Conservation (phyloP, 2,329 filamentous ascomycete genomes). For the Pseudocercospora fuligena region DNA sequence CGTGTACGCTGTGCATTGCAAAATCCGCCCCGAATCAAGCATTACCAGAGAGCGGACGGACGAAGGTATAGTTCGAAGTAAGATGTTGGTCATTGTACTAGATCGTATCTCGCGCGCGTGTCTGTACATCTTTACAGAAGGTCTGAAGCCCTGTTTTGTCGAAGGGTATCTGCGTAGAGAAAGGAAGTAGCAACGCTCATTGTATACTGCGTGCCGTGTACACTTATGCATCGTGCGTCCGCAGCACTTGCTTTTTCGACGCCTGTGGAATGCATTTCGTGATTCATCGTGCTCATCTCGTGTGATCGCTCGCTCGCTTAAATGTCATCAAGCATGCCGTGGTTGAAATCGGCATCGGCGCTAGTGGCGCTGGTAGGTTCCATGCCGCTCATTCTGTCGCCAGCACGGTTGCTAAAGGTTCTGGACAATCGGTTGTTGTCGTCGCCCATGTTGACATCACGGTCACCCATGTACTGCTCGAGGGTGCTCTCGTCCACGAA, state of each 20-base stretch:
- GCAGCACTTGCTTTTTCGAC: conserved; percentile 29
- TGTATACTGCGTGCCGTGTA: conserved; percentile 10
- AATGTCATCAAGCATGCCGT: conserved; percentile 48
- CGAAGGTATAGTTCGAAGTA: conserved; percentile 3
- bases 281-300: conserved; percentile 18
- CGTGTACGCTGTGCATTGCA: conserved; percentile 18
- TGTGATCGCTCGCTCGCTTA: conserved; percentile 22
- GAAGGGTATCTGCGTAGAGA: conserved; percentile 4
- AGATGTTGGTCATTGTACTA: conserved; percentile 2
- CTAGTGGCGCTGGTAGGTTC: conserved; percentile 43
- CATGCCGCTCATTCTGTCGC: conserved; percentile 59
- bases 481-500: conserved; percentile 98
- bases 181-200: conserved; percentile 16
- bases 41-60: background rate
- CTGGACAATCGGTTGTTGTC: conserved; percentile 37
- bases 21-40: background rate
- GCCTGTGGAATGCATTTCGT: conserved; percentile 25
- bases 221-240: conserved; percentile 20
- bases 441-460: conserved; percentile 49
- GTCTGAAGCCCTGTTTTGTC: background rate
- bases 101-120: conserved; percentile 3
- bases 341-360: conserved; percentile 54
- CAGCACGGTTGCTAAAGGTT: conserved; percentile 46
- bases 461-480: conserved; percentile 73
- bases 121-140: conserved; percentile 25